Base-by-base conservation (phyloP, 2,329 filamentous ascomycete genomes). In the Cercospora sesami region DNA sequence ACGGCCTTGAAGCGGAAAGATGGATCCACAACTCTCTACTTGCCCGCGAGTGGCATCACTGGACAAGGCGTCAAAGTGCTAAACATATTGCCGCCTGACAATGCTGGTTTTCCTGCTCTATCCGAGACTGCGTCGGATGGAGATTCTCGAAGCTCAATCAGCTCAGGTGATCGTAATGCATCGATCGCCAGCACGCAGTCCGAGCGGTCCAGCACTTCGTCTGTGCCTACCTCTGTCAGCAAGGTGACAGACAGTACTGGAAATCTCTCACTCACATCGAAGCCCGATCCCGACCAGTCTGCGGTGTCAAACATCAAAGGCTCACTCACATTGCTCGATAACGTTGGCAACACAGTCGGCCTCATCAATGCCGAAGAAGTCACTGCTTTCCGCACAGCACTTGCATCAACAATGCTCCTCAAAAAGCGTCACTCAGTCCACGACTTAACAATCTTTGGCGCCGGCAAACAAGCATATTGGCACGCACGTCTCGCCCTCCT, bases 401-500 rank as follows among this genome's bases (percentile, higher is more conserved):
- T 91, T 12, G 86, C 86, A 0, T 85, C 86, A 12, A 86, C 89
- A 66, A 82, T 90, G 72, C 83, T 90, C 18, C 87, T 87, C 75
- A 83, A 81, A 73, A 83, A 83, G 74, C 91, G 94, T 65, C 83
- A 86, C 65, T 86, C 86, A 30, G 90, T 96, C 51, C 89, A 90
- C 76, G 92, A 89, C 14, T 77, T 97, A 10, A 89, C 90, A 14
- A 90, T 96, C 63, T 98, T 97, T 78, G 94, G 94, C 26, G 90
- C 91, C 36, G 94, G 94, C 57, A 89, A 90, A 73, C 94, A 97
- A 81, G 94, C 94, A 12, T 96, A 94, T 82, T 98, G 94, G 94
- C 94, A 97, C 78, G 88, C 96, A 53, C 90, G 93, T 0, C 86
- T 98, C 4, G 90, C 94, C 0, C 85, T 98, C 10, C 85, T 94